Percentiles rank a stretch among this genome's conserved stretches.
Conservation (phyloP, 1,284 basidiomycete species). For the Rhodotorula mucilaginosa region DNA sequence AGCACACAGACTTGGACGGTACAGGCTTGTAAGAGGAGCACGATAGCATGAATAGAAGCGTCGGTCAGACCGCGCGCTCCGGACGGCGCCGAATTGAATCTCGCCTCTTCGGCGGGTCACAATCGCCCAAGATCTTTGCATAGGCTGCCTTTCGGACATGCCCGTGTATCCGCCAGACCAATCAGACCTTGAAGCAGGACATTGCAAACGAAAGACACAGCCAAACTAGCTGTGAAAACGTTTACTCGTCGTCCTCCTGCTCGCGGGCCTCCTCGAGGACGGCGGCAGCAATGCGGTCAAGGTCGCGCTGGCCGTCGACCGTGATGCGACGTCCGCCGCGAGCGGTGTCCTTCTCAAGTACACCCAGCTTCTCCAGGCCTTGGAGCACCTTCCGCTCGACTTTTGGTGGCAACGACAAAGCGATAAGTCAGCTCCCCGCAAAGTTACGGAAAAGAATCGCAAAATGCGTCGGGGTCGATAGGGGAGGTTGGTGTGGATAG, state of each 20-base stretch:
- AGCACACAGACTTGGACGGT: no score
- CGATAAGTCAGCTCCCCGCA: not conserved
- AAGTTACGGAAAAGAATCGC: not conserved
- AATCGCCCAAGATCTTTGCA: no score
- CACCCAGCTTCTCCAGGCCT: constrained; percentile 97
- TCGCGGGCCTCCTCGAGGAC: constrained; percentile 87
- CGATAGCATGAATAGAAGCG: no score
- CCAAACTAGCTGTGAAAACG: not conserved
- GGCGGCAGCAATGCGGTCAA: constrained; percentile 97
- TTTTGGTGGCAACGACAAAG: not conserved
- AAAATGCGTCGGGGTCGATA: no score
- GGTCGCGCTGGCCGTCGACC: constrained; percentile 93
- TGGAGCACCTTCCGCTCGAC: constrained; percentile 29
- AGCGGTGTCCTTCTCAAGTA: constrained; percentile 81
- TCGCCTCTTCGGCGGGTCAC: no score
- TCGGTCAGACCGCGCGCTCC: no score
- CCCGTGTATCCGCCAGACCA: no score
- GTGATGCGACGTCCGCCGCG: constrained; percentile 93
- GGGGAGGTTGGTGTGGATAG: no score
- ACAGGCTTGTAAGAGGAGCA: no score
- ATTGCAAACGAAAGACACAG: not conserved
- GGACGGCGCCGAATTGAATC: no score
- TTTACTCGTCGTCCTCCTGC: constrained; percentile 70
- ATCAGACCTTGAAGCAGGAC: no score
- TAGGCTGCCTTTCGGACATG: no score